phyloP scores from a whole-genome alignment of 768 basidiomycete species.

The Omphalotus guepiniiformis region DNA sequence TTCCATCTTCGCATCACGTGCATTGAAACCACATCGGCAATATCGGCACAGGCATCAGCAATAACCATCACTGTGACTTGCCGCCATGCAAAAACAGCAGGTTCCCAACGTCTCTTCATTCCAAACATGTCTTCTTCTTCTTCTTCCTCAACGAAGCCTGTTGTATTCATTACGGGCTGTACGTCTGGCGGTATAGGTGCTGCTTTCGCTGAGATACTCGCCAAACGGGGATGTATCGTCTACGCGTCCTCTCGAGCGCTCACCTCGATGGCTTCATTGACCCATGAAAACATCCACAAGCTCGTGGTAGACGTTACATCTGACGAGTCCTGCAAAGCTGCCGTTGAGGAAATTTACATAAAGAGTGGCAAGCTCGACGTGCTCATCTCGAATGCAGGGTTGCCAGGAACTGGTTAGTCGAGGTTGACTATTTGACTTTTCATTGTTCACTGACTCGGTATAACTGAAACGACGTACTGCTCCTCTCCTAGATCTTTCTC shows the following conservation, averaged over 20 bases:
- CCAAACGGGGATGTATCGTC: constrained; percentile 39
- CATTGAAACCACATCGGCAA: too few relatives aligned
- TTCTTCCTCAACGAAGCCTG: too few relatives aligned
- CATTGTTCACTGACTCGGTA: too few relatives aligned
- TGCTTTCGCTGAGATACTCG: constrained; percentile 36
- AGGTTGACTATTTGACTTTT: too few relatives aligned
- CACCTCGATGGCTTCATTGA: constrained; percentile 40
- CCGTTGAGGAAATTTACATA: constrained; percentile 35
- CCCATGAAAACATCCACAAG: constrained; percentile 28
- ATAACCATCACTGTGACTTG: too few relatives aligned
- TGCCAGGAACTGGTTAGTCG: constrained; percentile 1
- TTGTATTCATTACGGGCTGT: too few relatives aligned
- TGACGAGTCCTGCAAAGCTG: constrained; percentile 32
- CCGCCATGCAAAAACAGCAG: too few relatives aligned
- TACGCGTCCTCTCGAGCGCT: constrained; percentile 49
- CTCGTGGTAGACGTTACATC: constrained; percentile 42
- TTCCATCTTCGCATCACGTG: too few relatives aligned
- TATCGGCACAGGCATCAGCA: too few relatives aligned
- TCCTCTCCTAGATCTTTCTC: constrained; percentile 21
- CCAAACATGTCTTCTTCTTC: too few relatives aligned
- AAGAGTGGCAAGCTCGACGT: constrained; percentile 45
- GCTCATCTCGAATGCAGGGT: constrained; percentile 52
- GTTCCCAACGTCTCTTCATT: too few relatives aligned
- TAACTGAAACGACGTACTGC: constrained; percentile 12
- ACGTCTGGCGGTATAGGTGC: too few relatives aligned